Evolutionary conservation across 164 flowering plant species (phyloP).

Genomic region (Dillenia suffruticosa): DNA sequence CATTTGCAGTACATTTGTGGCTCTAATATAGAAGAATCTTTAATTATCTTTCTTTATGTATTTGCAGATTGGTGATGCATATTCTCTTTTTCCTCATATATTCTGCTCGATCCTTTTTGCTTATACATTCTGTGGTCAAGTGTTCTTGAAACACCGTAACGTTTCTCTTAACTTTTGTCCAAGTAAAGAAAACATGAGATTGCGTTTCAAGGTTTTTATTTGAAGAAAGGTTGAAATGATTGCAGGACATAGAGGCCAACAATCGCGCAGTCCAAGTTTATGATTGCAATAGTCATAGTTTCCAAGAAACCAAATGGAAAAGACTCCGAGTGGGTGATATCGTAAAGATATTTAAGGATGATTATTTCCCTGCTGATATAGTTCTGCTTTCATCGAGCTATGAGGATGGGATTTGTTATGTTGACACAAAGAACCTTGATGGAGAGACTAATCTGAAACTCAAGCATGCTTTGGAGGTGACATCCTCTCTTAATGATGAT

Average conservation of each 20-base stretch:
- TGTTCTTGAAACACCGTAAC: too few relatives aligned
- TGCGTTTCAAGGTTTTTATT: not conserved
- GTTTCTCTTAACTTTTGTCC: too few relatives aligned
- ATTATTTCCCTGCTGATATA: conserved; percentile 83
- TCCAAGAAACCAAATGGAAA: conserved; percentile 57
- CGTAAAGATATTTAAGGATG: conserved; percentile 66
- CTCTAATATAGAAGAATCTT: too few relatives aligned
- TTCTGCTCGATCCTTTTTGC: not conserved
- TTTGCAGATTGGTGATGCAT: too few relatives aligned
- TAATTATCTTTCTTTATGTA: too few relatives aligned
- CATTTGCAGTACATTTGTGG: too few relatives aligned
- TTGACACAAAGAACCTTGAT: conserved; percentile 88
- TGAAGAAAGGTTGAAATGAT: conserved; percentile 6
- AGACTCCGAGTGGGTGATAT: conserved; percentile 70
- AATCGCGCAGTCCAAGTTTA: conserved; percentile 54
- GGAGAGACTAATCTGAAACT: conserved; percentile 86
- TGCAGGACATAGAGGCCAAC: conserved; percentile 77
- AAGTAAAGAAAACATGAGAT: too few relatives aligned
- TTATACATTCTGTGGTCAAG: too few relatives aligned
- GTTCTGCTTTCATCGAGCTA: conserved; percentile 75
- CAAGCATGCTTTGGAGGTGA: conserved; percentile 62
- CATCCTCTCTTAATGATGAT: conserved; percentile 44
- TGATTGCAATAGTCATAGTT: conserved; percentile 25
- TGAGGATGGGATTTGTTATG: conserved; percentile 79
- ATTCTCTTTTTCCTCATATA: not conserved